Evolutionary conservation across 2,329 filamentous ascomycete species (phyloP), one percentile per base, ranked within the genome.

Genomic region (Fusarium brevicatenulatum): DNA sequence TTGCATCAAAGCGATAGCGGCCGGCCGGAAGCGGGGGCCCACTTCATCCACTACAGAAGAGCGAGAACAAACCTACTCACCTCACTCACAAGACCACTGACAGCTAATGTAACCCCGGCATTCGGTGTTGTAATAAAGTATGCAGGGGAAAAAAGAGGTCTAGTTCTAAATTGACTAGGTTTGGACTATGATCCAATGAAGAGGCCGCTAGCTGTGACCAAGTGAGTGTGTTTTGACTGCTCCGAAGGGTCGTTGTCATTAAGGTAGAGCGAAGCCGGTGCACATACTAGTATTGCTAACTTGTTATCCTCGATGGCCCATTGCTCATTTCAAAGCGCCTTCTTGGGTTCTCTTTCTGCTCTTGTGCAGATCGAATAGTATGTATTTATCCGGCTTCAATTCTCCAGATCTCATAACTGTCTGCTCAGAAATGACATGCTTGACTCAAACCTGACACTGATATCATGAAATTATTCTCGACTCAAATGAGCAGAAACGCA

Each of bases 1-100:
- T 69, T 70, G 66, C 60, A 70, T 66, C 66, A 61, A 70, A 66
- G 62, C 68, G 68, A 68, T 66, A 70, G 68, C 67, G 68, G 68
- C 68, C 67, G 68, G 52, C 63, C 68, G 68, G 68, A 61, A 71
- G 52, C 66, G 66, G 67, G 53, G 47, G 9, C 30, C 66, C 66
- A 70, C 68, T 57, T 42, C 44, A 44, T 39, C 66, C 49, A 70
- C 59, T 25, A 68, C 12, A 54, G 49, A 43, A 43, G 28, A 50
- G 40, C 36, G 52, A 64, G n/a, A 52, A 40, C 34, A 54, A 54
- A 25, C n/a, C n/a, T n/a, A n/a, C 34, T 37, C 36, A 55, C 63
- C 34, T 37, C 36, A 55, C 63, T 32, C 50, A 58, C 55, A 56
- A 55, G 63, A 62, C 52, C 28, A 68, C 52, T 44, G 46, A 40